Conservation (phyloP, 768 basidiomycete genomes). For the Mycena pura region DNA sequence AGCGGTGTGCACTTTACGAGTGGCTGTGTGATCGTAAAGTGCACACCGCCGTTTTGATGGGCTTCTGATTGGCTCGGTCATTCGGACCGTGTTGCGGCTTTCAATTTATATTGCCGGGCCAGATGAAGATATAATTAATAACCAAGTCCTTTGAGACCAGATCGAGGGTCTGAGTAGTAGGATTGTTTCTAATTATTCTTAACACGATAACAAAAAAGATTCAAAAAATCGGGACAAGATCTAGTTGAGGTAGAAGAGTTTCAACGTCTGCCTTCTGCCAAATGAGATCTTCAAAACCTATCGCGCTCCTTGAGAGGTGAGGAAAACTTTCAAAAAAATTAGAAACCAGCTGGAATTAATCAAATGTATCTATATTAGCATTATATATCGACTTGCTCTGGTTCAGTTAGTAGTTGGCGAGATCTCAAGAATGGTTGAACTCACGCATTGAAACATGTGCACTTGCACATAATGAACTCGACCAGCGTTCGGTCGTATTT, state of each 20-base stretch:
- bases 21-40: no score
- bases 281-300: neutral
- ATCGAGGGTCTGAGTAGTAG: neutral
- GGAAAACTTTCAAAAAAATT: neutral
- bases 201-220: neutral
- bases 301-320: no score
- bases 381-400: neutral
- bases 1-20: no score
- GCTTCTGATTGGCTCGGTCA: neutral
- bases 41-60: no score
- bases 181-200: no score
- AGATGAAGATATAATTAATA: neutral
- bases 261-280: neutral
- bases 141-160: neutral
- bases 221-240: neutral
- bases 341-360: neutral
- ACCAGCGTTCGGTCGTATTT: neutral
- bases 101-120: neutral
- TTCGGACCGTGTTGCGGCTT: neutral
- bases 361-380: neutral
- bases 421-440: neutral
- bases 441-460: neutral
- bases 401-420: neutral
- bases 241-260: neutral
- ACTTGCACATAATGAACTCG: neutral